Base-by-base conservation (phyloP, 169 alveolate species). In the Plasmodium malariae region DNA sequence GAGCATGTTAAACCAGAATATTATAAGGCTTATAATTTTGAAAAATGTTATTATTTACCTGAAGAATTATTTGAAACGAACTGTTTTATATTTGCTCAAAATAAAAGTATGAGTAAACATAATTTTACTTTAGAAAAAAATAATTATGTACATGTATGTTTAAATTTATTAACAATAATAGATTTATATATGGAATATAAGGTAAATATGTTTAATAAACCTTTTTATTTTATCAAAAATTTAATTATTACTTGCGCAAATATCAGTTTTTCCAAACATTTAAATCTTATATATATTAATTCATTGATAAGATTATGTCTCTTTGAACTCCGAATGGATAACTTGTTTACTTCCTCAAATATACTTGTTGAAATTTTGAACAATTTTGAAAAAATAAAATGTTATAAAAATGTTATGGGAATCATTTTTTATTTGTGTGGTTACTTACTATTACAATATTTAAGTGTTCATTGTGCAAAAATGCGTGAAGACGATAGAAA, bases 171-270 rank as follows among this genome's bases (percentile, higher is more conserved):
- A 21, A 69, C 17, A 3, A 59, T 43, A 67, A 88, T 78, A 28
- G 90, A 88, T 37, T 71, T 88, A 36, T 80, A 88, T 72, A 80
- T 78, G 90, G 89, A 76, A 68, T 88, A 24, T 40, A 71, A 74
- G 11, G 62, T 24, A 43, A 69, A 49, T 43, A 36, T 51, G 1
- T 72, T 24, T 48, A 88, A 88, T 55, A 72, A 21, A 51, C 72
- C 87, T 11, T 63, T 88, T 24, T 68, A 88, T 43, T 78, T 88
- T 88, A 62, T 88, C 28, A 88, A 80, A 80, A 65, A 60, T 43
- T 51, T 88, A 57, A 78, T 88, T 1, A 60, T 88, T 14, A 71
- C 74, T 12, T 88, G 90, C 45, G 83, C 86, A 71, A 57, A 71
- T 48, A 74, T 88, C 12, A 76, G 93, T 19, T 78, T 71, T 24